phyloP scores from a whole-genome alignment of 176 grass and related monocot genomes.

The Zizania latifolia region DNA sequence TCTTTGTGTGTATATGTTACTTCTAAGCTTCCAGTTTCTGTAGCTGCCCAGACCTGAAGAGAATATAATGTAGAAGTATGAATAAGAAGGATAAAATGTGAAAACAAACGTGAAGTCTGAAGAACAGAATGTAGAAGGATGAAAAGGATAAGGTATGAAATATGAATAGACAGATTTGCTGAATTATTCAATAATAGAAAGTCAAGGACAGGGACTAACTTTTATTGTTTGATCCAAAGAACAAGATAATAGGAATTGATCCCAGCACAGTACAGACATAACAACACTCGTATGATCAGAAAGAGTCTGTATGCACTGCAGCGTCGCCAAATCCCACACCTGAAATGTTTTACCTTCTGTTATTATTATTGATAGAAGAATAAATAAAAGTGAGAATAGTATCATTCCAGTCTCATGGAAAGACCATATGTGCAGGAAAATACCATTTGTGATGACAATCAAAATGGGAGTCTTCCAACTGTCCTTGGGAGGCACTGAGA shows the following conservation, averaged over 20 bases:
- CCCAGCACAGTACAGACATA: constrained; percentile 94
- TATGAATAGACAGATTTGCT: background rate
- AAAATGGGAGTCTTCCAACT: background rate
- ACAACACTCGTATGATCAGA: constrained; percentile 73
- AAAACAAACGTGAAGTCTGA: background rate
- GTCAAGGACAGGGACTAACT: constrained; percentile 39
- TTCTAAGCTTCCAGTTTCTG: constrained; percentile 74
- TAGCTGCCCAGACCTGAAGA: constrained; percentile 77
- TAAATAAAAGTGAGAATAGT: constrained; percentile 14
- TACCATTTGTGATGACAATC: background rate
- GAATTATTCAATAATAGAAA: constrained; percentile 5
- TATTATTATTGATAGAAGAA: background rate
- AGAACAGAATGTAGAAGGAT: background rate
- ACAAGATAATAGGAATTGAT: constrained; percentile 94
- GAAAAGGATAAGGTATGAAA: background rate
- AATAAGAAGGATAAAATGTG: background rate
- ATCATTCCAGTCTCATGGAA: background rate
- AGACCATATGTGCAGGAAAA: background rate
- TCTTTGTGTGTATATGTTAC: constrained; percentile 90
- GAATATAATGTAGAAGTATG: background rate
- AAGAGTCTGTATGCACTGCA: constrained; percentile 92
- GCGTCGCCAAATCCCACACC: constrained; percentile 87
- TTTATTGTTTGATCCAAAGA: constrained; percentile 95
- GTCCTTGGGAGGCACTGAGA: background rate
- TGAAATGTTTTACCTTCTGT: constrained; percentile 45